These are phyloP conservation scores for Coccomyxa subellipsoidea DNA, from an alignment of 163 green algal species.

Conservation along the genomic window DNA sequence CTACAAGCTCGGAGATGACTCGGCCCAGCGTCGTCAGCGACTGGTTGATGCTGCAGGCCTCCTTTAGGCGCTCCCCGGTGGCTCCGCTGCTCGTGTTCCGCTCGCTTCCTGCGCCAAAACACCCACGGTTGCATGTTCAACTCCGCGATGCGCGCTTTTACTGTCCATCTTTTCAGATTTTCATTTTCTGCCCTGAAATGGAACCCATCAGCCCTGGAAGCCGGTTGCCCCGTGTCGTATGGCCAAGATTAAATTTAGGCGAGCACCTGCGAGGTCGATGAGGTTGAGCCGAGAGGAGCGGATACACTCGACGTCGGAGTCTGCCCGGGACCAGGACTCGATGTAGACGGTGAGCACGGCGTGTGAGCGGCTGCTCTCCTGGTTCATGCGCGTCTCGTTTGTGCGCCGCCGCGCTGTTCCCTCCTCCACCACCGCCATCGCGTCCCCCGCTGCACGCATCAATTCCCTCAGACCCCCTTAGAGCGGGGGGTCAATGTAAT, in stretches of 20 bases:
- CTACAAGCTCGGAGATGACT: conserved; percentile 63
- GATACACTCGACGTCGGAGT: conserved; percentile 48
- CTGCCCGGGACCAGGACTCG: conserved; percentile 27
- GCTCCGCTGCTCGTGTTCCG: conserved; percentile 44
- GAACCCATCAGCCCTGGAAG: no score
- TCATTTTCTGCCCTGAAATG: no score
- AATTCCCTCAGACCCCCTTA: no score
- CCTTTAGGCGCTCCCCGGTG: conserved; percentile 27
- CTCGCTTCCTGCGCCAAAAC: conserved; percentile 65
- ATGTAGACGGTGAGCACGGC: conserved; percentile 70
- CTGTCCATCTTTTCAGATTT: no score
- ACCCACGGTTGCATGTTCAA: background rate
- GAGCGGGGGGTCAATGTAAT: no score
- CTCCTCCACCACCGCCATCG: conserved; percentile 51
- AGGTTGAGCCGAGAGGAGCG: conserved; percentile 67
- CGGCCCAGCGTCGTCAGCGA: conserved; percentile 35
- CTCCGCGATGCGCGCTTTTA: no score
- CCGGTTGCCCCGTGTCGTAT: background rate
- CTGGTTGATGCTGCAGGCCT: conserved; percentile 85
- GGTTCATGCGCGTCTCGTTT: conserved; percentile 73
- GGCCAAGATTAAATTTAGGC: background rate
- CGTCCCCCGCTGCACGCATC: conserved; percentile 60
- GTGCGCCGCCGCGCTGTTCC: conserved; percentile 60
- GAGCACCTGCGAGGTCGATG: conserved; percentile 77
- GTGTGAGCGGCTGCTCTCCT: conserved; percentile 74